Evolutionary conservation across 768 basidiomycete genomes (phyloP), one percentile per base, ranked within the genome.

Genomic region (Gyrodon lividus): DNA sequence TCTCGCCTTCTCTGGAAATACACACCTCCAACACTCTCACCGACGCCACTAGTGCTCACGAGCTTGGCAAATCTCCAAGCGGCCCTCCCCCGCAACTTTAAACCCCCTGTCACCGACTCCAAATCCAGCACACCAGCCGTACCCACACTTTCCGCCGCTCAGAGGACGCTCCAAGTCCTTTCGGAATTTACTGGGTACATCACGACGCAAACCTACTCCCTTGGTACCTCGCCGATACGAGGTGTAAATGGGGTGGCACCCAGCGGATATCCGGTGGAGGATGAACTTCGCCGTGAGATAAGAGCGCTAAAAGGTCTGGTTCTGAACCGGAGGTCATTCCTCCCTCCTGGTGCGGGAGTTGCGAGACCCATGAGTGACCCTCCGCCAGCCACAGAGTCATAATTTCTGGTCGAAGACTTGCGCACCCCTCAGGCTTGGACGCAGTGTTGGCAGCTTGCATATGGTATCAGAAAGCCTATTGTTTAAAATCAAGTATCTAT

Each of bases 121-220:
- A 59, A 22, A 23, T 26, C 17, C 1, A 20, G 38, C 42, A 4
- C 39, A 24, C 20, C 45, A 40, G 59, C 16, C 6, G 46, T 42
- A 14, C 56, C 46, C 23, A 40, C 67, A 22, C 75, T 68, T 39
- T 71, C 60, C 31, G 48, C 76, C 6, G 73, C 75, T 60, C 85
- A 87, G 58, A 77, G 82, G 59, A 83, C 83, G 9, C 70, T 90
- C 6, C 79, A 89, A 62, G 65, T 79, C 0, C 74, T 90, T 34
- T 77, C 84, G 2, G 84, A 88, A 59, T 78, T 92, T 54, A 91
- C 89, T 0, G 89, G 89, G 5, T 89, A 88, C 65, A 79, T 92
- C 61, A 84, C 86, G 51, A 77, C 86, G 8, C 86, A 89, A 57
- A 79, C 86, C 2, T 91, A 89, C 60, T 62, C 69, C 16, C 51